These are phyloP conservation scores for Lodderomyces metapsilosis DNA, from an alignment of 1,139 yeast species.

Conservation along the genomic window DNA sequence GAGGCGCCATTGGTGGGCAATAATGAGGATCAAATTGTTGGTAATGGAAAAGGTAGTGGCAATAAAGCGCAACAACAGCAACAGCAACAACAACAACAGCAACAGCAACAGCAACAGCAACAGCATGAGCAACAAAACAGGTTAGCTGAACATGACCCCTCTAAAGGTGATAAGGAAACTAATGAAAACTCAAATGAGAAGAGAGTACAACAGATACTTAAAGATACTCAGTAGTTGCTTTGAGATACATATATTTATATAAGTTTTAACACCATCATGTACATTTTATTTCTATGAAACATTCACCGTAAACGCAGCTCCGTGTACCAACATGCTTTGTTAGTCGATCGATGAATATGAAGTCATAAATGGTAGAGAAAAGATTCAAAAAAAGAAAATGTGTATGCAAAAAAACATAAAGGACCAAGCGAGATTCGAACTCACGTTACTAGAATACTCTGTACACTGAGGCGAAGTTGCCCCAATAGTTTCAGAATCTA, in stretches of 20 bases:
- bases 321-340: too few relatives aligned
- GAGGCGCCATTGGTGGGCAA: conserved; percentile 47
- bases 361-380: too few relatives aligned
- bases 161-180: neutral
- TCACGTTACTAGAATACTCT: conserved; percentile 32
- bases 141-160: neutral
- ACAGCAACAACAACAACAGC: too few relatives aligned
- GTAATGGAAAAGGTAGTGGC: conserved; percentile 13
- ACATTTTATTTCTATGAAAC: neutral
- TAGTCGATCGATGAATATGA: too few relatives aligned
- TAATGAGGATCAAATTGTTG: conserved; percentile 36
- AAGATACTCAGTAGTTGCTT: conserved; percentile 10
- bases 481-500: conserved; percentile 26
- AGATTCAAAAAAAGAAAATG: conserved; percentile 6
- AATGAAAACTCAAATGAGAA: conserved; percentile 7
- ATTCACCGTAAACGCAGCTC: too few relatives aligned
- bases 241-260: neutral
- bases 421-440: conserved; percentile 40
- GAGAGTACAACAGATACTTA: conserved; percentile 13
- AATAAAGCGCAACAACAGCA: neutral
- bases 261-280: neutral
- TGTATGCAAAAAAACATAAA: too few relatives aligned
- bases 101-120: too few relatives aligned
- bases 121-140: conserved; percentile 1
- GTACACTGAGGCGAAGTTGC: neutral